A percentile compares a stretch with the other conserved stretches of the same genome.
phyloP scores from a whole-genome alignment of 2,329 filamentous ascomycete genomes.

The Aspergillus fumigatus region DNA sequence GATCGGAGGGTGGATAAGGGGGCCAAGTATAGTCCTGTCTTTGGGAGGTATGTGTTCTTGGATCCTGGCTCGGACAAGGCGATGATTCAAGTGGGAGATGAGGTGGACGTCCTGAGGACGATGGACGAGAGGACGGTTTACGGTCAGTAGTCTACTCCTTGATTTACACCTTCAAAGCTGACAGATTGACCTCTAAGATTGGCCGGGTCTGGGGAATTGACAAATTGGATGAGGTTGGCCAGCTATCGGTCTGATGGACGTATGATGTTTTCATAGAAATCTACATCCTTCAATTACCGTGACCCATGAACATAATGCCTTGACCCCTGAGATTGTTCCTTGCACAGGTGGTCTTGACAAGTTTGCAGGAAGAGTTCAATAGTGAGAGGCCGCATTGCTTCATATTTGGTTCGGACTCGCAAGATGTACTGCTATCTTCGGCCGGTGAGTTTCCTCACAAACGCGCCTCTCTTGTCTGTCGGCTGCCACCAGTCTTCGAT shows the following conservation, averaged over 20 bases:
- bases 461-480: neutral
- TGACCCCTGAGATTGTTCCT: too few relatives aligned
- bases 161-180: slow-evolving; percentile 1
- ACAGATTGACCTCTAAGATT: slow-evolving; percentile 24
- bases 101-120: slow-evolving; percentile 49
- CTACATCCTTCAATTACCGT: too few relatives aligned
- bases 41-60: slow-evolving; percentile 69
- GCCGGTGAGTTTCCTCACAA: neutral
- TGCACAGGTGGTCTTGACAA: too few relatives aligned
- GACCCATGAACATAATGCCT: too few relatives aligned
- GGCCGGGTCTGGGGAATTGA: slow-evolving; percentile 20
- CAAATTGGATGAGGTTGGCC: neutral
- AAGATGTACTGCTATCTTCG: neutral
- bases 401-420: too few relatives aligned
- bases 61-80: slow-evolving; percentile 30
- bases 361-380: too few relatives aligned
- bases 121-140: slow-evolving; percentile 52
- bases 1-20: slow-evolving; percentile 69
- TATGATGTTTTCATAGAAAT: too few relatives aligned
- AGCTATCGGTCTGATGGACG: neutral
- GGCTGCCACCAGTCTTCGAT: neutral
- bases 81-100: slow-evolving; percentile 53
- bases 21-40: slow-evolving; percentile 63
- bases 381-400: too few relatives aligned
- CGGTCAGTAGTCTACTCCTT: slow-evolving; percentile 39